Conservation (phyloP, 495 filamentous ascomycete species). For the Hyaloscypha hepaticicola region DNA sequence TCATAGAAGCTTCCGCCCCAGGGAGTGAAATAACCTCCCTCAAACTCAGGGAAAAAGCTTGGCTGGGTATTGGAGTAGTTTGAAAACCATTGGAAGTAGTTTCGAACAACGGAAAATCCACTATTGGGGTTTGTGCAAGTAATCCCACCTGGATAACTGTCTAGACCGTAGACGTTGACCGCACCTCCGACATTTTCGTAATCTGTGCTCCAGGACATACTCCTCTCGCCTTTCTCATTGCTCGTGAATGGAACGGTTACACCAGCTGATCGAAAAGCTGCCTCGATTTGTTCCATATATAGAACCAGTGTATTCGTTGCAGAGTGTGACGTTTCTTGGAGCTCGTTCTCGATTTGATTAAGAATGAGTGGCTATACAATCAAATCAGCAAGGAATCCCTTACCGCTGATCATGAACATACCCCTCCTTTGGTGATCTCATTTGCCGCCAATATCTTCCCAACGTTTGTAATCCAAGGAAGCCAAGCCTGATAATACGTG, state of each 20-base stretch:
- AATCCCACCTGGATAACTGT: slow-evolving; percentile 55
- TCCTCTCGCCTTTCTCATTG: slow-evolving; percentile 54
- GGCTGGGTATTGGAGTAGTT: slow-evolving; percentile 55
- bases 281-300: slow-evolving; percentile 53
- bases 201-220: slow-evolving; percentile 53
- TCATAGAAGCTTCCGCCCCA: slow-evolving; percentile 55
- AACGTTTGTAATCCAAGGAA: slow-evolving; percentile 45
- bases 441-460: slow-evolving; percentile 49
- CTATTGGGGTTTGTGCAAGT: slow-evolving; percentile 50
- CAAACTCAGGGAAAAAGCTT: slow-evolving; percentile 51
- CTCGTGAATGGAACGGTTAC: slow-evolving; percentile 50
- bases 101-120: slow-evolving; percentile 51
- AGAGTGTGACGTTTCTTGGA: slow-evolving; percentile 41
- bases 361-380: slow-evolving; percentile 45
- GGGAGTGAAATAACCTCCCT: slow-evolving; percentile 52
- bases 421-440: slow-evolving; percentile 51
- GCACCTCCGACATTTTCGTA: slow-evolving; percentile 55
- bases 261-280: slow-evolving; percentile 47
- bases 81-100: slow-evolving; percentile 58
- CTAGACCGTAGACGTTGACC: slow-evolving; percentile 55
- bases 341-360: slow-evolving; percentile 55
- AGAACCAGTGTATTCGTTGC: slow-evolving; percentile 42
- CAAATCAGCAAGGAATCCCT: not conserved
- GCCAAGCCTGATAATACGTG: slow-evolving; percentile 43
- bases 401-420: slow-evolving; percentile 4